Base-by-base conservation (phyloP, 2,329 filamentous ascomycete genomes). In the Ophiobolus disseminans region DNA sequence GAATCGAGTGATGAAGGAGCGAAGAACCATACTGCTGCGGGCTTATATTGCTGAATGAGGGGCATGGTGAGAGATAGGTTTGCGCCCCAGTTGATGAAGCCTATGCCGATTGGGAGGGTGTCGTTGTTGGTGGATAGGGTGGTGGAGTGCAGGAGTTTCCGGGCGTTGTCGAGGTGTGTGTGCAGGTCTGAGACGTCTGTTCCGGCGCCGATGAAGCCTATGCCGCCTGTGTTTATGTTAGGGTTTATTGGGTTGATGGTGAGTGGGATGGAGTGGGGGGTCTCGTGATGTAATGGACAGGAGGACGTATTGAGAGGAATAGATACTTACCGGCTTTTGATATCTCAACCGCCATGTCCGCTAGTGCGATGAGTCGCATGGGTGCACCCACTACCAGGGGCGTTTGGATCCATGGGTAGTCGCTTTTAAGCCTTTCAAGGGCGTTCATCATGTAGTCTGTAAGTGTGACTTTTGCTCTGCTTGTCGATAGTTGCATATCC, bases 11-110 rank as follows among this genome's bases (percentile, higher is more conserved):
- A 57, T 2, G 51, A 49, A 13, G 70, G 50, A 2, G 86, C 86
- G 61, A 88, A 89, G 37, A 89, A 78, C 86, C 86, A 89, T 7
- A 86, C 76, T 0, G 84, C 86, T 2, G 79, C 80, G 1, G 86
- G 85, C 0, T 70, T 71, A 66, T 85, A 80, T 50, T 75, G 72
- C 19, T 64, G 63, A 14, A 89, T 73, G 10, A 87, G 55, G 1
- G 80, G 79, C 2, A 84, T 65, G 1, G 76, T 74, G 17, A 72
- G 66, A 41, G 79, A 70, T 46, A 82, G 63, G 14, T 68, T 58
- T 9, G 72, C 73, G 21, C 74, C 75, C 75, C 74, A 83, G 36
- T 84, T 81, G 44, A 88, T 78, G 69, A 89, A 85, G 45, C 86
- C 86, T 3, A 87, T 75, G 49, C 81, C 84, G 28, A 88, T 71